A percentile compares a stretch with the other conserved stretches of the same genome.
These are phyloP conservation scores for Suillus discolor DNA, from an alignment of 768 basidiomycete species.

Conservation along the genomic window DNA sequence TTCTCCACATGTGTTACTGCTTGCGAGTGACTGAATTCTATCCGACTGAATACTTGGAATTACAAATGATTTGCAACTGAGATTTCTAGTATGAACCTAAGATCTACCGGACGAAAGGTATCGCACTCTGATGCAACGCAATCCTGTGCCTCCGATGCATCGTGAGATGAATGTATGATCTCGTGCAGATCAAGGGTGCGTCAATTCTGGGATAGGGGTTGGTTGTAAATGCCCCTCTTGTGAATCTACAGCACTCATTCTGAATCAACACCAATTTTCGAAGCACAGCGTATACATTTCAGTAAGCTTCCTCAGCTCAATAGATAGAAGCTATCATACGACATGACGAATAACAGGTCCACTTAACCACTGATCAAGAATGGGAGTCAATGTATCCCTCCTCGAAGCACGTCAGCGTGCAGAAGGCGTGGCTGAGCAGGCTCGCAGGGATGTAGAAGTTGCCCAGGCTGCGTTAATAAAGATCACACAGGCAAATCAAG, in stretches of 20 bases:
- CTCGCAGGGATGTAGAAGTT: not conserved
- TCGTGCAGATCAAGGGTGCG: not conserved
- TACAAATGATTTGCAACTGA: not conserved
- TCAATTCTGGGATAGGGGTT: not conserved
- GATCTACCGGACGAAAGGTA: not conserved
- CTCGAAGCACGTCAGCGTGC: slow-evolving; percentile 5
- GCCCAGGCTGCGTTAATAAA: not conserved
- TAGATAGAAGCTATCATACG: not conserved
- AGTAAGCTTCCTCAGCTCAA: not conserved
- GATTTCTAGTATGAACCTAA: not conserved
- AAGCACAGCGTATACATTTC: not conserved
- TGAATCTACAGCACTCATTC: not conserved
- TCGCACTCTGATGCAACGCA: not conserved
- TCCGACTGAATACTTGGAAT: not conserved
- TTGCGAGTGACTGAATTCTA: not conserved
- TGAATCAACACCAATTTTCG: not conserved
- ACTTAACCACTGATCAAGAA: not conserved
- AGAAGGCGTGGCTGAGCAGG: slow-evolving; percentile 8
- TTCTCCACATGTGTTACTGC: not conserved
- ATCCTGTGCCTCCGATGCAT: not conserved
- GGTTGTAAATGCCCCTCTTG: not conserved
- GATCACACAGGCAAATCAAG: not conserved
- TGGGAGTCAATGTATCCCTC: not conserved
- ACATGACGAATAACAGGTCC: not conserved
- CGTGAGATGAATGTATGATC: not conserved